phyloP scores from a whole-genome alignment of 805 yeast species.

The Danielia reshetovae region DNA sequence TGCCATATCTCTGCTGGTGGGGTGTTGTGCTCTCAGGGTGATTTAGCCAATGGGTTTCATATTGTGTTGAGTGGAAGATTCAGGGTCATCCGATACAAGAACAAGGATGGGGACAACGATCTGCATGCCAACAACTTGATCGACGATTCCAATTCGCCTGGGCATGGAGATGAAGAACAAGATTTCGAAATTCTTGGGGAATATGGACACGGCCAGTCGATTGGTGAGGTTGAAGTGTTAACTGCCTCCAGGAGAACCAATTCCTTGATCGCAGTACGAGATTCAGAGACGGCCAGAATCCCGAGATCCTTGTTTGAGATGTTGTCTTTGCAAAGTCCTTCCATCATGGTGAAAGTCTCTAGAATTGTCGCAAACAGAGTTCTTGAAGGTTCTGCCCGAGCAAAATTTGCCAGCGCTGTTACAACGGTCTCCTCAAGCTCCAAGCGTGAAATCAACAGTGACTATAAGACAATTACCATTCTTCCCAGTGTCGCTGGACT shows the following conservation, averaged over 20 bases:
- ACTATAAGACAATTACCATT: slow-evolving; percentile 79
- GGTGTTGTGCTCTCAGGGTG: slow-evolving; percentile 74
- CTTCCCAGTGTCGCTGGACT: slow-evolving; percentile 75
- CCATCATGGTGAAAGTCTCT: slow-evolving; percentile 86
- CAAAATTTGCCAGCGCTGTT: slow-evolving; percentile 8
- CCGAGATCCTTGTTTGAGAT: slow-evolving; percentile 88
- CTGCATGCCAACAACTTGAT: slow-evolving; percentile 14
- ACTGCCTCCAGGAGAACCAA: slow-evolving; percentile 69
- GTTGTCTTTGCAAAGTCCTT: slow-evolving; percentile 78
- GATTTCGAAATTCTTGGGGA: slow-evolving; percentile 55
- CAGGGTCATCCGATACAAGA: slow-evolving; percentile 48
- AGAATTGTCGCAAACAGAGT: slow-evolving; percentile 72
- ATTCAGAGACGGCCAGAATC: slow-evolving; percentile 88
- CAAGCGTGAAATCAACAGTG: slow-evolving; percentile 32
- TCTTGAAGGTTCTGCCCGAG: slow-evolving; percentile 14
- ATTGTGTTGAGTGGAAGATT: slow-evolving; percentile 86
- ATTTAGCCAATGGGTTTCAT: slow-evolving; percentile 85
- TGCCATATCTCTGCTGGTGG: slow-evolving; percentile 86
- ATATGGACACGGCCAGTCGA: slow-evolving; percentile 88
- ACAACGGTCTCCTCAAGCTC: slow-evolving; percentile 31
- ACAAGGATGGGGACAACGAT: slow-evolving; percentile 9
- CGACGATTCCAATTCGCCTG: slow-evolving; percentile 18
- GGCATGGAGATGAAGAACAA: slow-evolving; percentile 11
- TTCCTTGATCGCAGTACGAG: slow-evolving; percentile 82
- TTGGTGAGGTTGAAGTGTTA: slow-evolving; percentile 93